These are phyloP conservation scores for Sanguinoderma infundibulare DNA, from an alignment of 1,284 basidiomycete genomes.

Conservation along the genomic window DNA sequence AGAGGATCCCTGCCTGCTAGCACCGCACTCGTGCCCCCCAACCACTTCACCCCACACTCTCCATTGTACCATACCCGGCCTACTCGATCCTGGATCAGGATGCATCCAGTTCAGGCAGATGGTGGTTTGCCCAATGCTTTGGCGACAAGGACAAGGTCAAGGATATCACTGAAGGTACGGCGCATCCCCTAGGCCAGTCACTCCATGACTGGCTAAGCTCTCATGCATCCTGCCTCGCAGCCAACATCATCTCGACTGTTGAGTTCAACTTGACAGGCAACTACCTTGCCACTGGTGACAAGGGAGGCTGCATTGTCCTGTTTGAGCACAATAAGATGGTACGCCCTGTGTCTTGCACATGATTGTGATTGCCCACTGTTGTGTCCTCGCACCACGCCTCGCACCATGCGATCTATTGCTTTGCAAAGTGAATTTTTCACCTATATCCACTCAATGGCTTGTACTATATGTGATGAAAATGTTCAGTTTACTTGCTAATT, in stretches of 20 bases:
- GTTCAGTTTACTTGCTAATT: no score
- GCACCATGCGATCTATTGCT: no score
- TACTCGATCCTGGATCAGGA: slow-evolving; percentile 75
- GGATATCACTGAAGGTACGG: slow-evolving; percentile 96
- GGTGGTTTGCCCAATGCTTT: slow-evolving; percentile 99
- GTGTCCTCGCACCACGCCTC: no score
- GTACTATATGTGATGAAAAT: no score
- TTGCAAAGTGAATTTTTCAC: no score
- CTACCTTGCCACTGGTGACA: slow-evolving; percentile 99
- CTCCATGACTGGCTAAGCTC: slow-evolving; percentile 24
- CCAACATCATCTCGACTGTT: slow-evolving; percentile 99
- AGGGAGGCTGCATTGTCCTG: slow-evolving; percentile 97
- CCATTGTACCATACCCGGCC: slow-evolving; percentile 22
- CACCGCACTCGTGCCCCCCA: not conserved
- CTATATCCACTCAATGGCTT: no score
- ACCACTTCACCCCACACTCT: slow-evolving; percentile 13
- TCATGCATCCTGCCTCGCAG: slow-evolving; percentile 40
- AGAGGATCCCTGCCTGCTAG: not conserved
- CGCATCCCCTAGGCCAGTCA: slow-evolving; percentile 27
- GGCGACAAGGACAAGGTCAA: slow-evolving; percentile 99
- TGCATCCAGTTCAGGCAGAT: slow-evolving; percentile 84
- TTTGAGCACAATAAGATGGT: slow-evolving; percentile 99
- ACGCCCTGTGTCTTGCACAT: slow-evolving; percentile 41
- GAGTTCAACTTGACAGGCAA: slow-evolving; percentile 99
- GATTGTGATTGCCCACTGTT: slow-evolving; percentile 1